A percentile compares a stretch with the other conserved stretches of the same genome.
phyloP scores from a whole-genome alignment of 1,284 basidiomycete species.

The Earliella scabrosa region DNA sequence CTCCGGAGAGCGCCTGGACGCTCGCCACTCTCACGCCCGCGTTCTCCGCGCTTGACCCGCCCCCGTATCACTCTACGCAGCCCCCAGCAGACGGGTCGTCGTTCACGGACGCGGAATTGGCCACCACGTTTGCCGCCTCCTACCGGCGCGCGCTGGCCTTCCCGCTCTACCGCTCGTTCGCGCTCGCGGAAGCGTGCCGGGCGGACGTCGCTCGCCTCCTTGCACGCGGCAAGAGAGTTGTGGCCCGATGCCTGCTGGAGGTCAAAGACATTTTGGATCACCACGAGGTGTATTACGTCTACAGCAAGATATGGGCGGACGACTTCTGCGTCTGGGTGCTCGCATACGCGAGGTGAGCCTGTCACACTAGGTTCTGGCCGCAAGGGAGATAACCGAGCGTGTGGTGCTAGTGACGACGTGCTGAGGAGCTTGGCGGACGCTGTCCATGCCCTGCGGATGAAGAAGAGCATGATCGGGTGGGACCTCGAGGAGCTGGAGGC shows the following conservation, averaged over 20 bases:
- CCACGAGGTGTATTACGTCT: conserved; percentile 83
- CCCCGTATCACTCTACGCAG: conserved; percentile 47
- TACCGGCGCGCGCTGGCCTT: conserved; percentile 76
- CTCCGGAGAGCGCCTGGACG: conserved; percentile 85
- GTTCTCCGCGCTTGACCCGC: conserved; percentile 78
- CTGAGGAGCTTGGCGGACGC: conserved; percentile 50
- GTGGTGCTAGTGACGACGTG: conserved; percentile 55
- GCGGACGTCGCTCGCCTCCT: conserved; percentile 65
- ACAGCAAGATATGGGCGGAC: conserved; percentile 82
- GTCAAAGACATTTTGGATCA: conserved; percentile 73
- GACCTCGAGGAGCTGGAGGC: conserved; percentile 68
- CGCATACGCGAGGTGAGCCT: conserved; percentile 56
- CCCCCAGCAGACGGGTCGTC: conserved; percentile 19
- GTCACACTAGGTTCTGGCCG: not conserved
- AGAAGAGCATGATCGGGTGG: conserved; percentile 68
- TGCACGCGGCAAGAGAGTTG: conserved; percentile 57
- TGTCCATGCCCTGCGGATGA: conserved; percentile 45
- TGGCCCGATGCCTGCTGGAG: conserved; percentile 67
- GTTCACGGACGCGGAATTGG: conserved; percentile 53
- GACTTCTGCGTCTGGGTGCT: conserved; percentile 81
- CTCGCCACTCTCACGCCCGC: conserved; percentile 69
- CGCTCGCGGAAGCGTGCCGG: conserved; percentile 67
- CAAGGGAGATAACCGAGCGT: not conserved
- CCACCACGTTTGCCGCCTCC: conserved; percentile 55
- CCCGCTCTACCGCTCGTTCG: conserved; percentile 78